Conservation (phyloP, 441 rosid genomes). For the Erysimum pusillum region DNA sequence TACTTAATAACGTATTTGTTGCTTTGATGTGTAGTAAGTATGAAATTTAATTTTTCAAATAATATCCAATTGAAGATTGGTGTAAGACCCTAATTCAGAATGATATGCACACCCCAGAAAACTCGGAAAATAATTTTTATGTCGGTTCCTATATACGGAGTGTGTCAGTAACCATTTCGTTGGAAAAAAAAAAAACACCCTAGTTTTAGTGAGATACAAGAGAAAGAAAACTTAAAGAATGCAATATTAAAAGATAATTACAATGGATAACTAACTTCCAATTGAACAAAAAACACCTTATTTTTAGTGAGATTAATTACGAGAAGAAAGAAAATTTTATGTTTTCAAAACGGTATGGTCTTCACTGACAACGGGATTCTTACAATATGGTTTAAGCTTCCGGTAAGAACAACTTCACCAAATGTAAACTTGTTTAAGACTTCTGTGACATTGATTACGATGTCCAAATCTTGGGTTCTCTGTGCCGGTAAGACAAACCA, state of each 20-base stretch:
- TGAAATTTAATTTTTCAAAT: no score
- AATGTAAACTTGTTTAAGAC: slow-evolving; percentile 61
- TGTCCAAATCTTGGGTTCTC: slow-evolving; percentile 61
- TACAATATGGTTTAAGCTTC: slow-evolving; percentile 73
- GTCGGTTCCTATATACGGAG: no score
- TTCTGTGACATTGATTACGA: slow-evolving; percentile 57
- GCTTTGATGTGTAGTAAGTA: no score
- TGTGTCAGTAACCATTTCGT: no score
- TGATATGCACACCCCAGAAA: no score
- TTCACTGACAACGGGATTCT: slow-evolving; percentile 72
- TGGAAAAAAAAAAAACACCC: background rate
- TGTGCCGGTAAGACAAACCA: slow-evolving; percentile 68
- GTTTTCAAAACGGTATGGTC: slow-evolving; percentile 48
- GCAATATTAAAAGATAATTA: no score
- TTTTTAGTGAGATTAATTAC: background rate
- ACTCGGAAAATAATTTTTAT: no score
- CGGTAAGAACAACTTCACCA: slow-evolving; percentile 78
- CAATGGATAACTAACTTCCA: no score
- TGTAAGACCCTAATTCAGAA: no score
- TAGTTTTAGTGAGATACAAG: background rate
- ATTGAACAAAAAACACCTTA: background rate
- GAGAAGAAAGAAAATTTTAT: background rate
- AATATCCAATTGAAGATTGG: no score
- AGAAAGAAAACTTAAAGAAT: no score
- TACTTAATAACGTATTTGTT: no score